Percentiles rank a stretch among this genome's conserved stretches.
Conservation (phyloP, 495 filamentous ascomycete species). For the Trichoderma virens region DNA sequence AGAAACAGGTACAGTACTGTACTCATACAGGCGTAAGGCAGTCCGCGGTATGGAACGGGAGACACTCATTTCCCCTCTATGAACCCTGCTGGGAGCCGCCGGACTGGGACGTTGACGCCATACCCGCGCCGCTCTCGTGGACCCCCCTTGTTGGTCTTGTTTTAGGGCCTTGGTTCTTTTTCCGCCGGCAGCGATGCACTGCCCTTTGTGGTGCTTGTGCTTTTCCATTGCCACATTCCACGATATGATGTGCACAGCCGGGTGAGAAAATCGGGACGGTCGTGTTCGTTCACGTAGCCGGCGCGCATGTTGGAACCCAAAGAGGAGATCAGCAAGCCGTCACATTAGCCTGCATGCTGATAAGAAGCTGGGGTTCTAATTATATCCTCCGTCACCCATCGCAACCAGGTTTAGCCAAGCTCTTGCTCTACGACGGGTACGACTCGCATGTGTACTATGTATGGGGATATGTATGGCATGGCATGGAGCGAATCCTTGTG, state of each 20-base stretch:
- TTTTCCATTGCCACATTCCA: not conserved
- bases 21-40: not conserved
- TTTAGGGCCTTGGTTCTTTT: not conserved
- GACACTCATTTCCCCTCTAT: not conserved
- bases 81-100: constrained; percentile 7
- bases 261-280: not conserved
- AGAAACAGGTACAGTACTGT: not conserved
- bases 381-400: not conserved
- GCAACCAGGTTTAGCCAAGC: not conserved
- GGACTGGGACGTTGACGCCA: constrained; percentile 8
- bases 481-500: not conserved
- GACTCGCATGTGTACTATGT: not conserved
- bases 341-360: not conserved
- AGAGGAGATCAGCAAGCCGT: not conserved
- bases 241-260: not conserved
- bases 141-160: not conserved
- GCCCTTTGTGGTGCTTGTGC: not conserved
- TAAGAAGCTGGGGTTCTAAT: not conserved
- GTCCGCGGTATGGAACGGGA: not conserved
- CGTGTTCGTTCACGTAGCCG: not conserved
- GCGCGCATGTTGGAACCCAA: not conserved
- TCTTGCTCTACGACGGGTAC: not conserved
- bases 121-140: not conserved
- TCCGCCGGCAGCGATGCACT: not conserved
- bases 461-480: not conserved